Conservation (phyloP, 108 stramenopile genomes). For the Cyclotella cryptica region DNA sequence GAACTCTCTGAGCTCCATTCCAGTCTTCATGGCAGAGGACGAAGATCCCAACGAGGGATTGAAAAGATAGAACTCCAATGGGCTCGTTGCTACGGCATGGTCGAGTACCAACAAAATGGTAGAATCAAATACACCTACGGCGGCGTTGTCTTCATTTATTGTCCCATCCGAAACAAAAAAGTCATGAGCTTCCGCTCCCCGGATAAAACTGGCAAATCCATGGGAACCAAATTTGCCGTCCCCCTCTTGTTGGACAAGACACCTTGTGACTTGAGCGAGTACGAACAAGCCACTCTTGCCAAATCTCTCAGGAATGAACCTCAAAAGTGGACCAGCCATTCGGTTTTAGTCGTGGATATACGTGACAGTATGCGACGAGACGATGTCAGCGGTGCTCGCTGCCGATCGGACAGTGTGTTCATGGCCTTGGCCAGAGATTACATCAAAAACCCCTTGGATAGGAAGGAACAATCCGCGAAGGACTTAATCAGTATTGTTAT, state of each 20-base stretch:
- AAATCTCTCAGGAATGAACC: neutral
- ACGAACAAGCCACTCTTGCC: neutral
- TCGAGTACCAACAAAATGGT: conserved; percentile 33
- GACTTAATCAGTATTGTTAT: conserved; percentile 57
- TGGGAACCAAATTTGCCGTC: conserved; percentile 41
- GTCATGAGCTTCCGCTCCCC: conserved; percentile 44
- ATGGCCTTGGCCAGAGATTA: conserved; percentile 56
- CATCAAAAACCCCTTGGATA: conserved; percentile 33
- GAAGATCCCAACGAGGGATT: conserved; percentile 56
- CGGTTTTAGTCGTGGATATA: conserved; percentile 66
- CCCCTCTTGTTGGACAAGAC: conserved; percentile 48
- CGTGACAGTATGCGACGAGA: conserved; percentile 55
- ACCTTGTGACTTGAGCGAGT: conserved; percentile 6
- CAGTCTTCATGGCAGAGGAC: conserved; percentile 47
- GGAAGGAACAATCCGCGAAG: neutral
- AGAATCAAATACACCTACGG: conserved; percentile 57
- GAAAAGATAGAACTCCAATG: conserved; percentile 55
- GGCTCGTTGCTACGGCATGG: conserved; percentile 58
- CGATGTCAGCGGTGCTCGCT: conserved; percentile 59
- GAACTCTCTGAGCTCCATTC: conserved; percentile 12
- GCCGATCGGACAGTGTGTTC: conserved; percentile 65
- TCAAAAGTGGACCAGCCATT: conserved; percentile 53
- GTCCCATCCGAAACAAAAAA: conserved; percentile 21
- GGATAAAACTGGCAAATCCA: conserved; percentile 4
- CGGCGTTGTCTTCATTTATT: conserved; percentile 59